These are phyloP conservation scores for Tricholoma hemisulphureum DNA, from an alignment of 768 basidiomycete genomes.

Conservation along the genomic window DNA sequence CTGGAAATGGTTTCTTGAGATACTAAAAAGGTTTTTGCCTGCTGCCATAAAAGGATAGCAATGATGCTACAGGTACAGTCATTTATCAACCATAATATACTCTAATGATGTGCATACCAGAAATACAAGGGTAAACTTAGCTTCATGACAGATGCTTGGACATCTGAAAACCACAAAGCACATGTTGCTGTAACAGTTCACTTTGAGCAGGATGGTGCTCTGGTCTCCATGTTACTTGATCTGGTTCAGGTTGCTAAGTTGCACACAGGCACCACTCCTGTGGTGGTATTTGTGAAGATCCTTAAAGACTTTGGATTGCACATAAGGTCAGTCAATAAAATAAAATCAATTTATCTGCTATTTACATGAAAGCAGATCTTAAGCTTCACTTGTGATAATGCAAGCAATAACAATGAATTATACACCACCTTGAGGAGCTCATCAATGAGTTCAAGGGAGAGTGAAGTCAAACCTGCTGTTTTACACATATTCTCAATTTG, in stretches of 20 bases:
- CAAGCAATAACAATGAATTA: conserved; percentile 35
- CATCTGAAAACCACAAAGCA: conserved; percentile 32
- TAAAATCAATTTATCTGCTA: conserved; percentile 23
- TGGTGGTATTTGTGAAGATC: conserved; percentile 23
- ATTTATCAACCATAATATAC: background rate
- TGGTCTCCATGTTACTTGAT: conserved; percentile 29
- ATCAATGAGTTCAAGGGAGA: conserved; percentile 23
- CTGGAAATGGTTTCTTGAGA: conserved; percentile 31
- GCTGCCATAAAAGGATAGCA: conserved; percentile 16
- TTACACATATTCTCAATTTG: conserved; percentile 38
- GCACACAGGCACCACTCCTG: conserved; percentile 30
- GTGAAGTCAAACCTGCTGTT: conserved; percentile 31
- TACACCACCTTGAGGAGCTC: conserved; percentile 20
- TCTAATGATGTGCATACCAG: conserved; percentile 32
- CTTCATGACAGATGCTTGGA: conserved; percentile 26
- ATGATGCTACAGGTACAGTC: conserved; percentile 22
- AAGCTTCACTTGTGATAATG: conserved; percentile 37
- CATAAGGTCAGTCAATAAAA: conserved; percentile 27
- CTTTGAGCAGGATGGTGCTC: conserved; percentile 24
- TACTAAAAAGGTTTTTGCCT: conserved; percentile 26
- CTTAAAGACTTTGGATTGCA: conserved; percentile 32
- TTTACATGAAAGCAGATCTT: conserved; percentile 22
- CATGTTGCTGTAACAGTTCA: conserved; percentile 30
- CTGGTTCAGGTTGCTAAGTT: conserved; percentile 32
- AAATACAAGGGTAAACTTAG: conserved; percentile 22